Evolutionary conservation across 768 basidiomycete species (phyloP), one percentile per base, ranked within the genome.

Genomic region (Serendipita sp.): DNA sequence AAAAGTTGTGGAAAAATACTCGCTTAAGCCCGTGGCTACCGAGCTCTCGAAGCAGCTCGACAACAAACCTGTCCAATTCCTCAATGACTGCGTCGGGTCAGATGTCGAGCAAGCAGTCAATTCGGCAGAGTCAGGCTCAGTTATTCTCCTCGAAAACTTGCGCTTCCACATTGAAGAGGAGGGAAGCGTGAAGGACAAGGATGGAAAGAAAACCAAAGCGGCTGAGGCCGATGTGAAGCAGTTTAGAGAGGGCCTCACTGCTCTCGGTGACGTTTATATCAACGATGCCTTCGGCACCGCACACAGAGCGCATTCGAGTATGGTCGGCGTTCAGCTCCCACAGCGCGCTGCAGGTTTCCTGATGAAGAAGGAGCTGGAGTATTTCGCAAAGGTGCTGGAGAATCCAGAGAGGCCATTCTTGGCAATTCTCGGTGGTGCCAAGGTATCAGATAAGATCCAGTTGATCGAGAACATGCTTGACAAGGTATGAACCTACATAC

Each of bases 241-340:
- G 70, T 99, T 99, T 82, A 82, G 91, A 54, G 85, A 91, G 72
- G 79, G 85, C 41, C 84, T 99, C 70, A 97, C 95, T 65, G 81
- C 80, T 65, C 86, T 99, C 69, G 94, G 94, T 63, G 93, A 97
- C 71, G 87, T 99, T 68, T 98, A 97, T 75, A 80, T 99, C 74
- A 99, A 99, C 78, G 95, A 99, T 74, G 95, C 95, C 30, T 99
- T 99, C 73, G 95, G 95, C 58, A 99, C 95, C 51, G 95, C 94
- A 62, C 95, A 99, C 75, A 91, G 95, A 69, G 93, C 92, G 7
- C 95, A 99, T 75, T 97, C 95, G 0, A 93, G 90, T 71, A 97
- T 99, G 94, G 95, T 99, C 69, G 95, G 95, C 70, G 81, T 99
- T 70, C 84, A 95, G 73, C 81, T 98, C 16, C 85, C 87, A 4